A percentile compares a stretch with the other conserved stretches of the same genome.
phyloP scores from a whole-genome alignment of 1,139 yeast genomes.

The Zygosaccharomyces sapae region DNA sequence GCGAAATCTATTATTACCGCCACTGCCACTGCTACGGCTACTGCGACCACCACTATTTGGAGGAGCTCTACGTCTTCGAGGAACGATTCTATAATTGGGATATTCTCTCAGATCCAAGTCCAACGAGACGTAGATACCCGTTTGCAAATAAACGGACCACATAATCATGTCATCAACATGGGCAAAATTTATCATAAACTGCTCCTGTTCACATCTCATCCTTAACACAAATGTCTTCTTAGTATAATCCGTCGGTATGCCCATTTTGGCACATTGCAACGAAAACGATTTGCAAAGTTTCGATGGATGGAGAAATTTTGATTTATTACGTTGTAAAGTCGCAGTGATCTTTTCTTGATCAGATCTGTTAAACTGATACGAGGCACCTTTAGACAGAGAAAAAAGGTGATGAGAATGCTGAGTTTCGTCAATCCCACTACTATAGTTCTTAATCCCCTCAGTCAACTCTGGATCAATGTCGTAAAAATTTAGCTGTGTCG shows the following conservation, averaged over 20 bases:
- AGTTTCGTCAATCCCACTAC: constrained; percentile 27
- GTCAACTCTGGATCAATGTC: constrained; percentile 33
- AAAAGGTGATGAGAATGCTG: constrained; percentile 17
- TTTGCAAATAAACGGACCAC: constrained; percentile 58
- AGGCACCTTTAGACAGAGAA: constrained; percentile 17
- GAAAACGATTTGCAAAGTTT: constrained; percentile 54
- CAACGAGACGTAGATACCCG: constrained; percentile 62
- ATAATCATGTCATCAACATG: constrained; percentile 55
- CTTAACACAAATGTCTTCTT: constrained; percentile 47
- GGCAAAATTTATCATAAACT: constrained; percentile 54
- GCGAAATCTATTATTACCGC: constrained; percentile 5
- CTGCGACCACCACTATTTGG: constrained; percentile 18
- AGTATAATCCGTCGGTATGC: constrained; percentile 62
- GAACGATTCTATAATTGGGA: constrained; percentile 70
- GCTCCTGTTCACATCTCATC: constrained; percentile 64
- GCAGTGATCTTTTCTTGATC: constrained; percentile 36
- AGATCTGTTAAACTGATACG: constrained; percentile 26
- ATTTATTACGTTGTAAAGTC: constrained; percentile 28
- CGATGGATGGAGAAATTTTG: constrained; percentile 34
- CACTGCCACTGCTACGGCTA: constrained; percentile 17
- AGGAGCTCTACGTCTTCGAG: constrained; percentile 55
- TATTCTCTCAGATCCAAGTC: constrained; percentile 56
- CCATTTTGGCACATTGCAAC: constrained; percentile 64
- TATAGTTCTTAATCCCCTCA: constrained; percentile 21
- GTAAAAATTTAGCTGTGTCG: constrained; percentile 70